Evolutionary conservation across 83 land plant species (phyloP), one percentile per base, ranked within the genome.

Genomic region (Isoetes engelmannii): DNA sequence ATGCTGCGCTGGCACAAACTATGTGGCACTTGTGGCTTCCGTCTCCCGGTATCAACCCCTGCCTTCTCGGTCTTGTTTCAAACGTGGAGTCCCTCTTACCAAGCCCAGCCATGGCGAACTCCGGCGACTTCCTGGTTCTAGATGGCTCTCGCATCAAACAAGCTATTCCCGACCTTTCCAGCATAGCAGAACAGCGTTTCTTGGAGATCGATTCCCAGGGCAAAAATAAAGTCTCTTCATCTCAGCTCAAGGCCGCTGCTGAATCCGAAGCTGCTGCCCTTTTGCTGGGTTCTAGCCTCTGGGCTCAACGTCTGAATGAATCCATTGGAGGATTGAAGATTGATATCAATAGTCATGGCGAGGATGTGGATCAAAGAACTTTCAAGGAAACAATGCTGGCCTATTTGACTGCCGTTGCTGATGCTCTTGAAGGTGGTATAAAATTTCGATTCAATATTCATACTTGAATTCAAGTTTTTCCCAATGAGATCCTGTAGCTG

Each of bases 111-210:
- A 28, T 28, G 37, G 37, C 37, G 37, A 28, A 28, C 37, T 28
- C 0, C 37, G 80, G 75, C 41, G 74, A 56, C 9, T 13, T 73
- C n/a, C 70, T 56, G 4, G 48, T 77, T 5, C 71, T 77, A 48
- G 80, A 77, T 20, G 80, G 80, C 5, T 72, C 76, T 42, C 70
- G 58, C 45, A 77, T 77, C 45, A 69, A 58, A 28, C 46, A 67
- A 28, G 80, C 71, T 28, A 49, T 73, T 65, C 69, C 64, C 19
- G 54, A 55, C 10, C 15, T 64, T 5, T 48, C 47, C 7, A 57
- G 12, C 7, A 57, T 12, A 20, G 54, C 77, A 12, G 37, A 66
- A 17, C 57, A 57, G 10, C 48, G 48, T n/a, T 77, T 77, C 44
- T 20, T 21, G 15, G 61, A 66, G 47, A 19, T 48, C 50, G 80